phyloP scores from a whole-genome alignment of 257 asterid genomes.

The Sherardia arvensis region DNA sequence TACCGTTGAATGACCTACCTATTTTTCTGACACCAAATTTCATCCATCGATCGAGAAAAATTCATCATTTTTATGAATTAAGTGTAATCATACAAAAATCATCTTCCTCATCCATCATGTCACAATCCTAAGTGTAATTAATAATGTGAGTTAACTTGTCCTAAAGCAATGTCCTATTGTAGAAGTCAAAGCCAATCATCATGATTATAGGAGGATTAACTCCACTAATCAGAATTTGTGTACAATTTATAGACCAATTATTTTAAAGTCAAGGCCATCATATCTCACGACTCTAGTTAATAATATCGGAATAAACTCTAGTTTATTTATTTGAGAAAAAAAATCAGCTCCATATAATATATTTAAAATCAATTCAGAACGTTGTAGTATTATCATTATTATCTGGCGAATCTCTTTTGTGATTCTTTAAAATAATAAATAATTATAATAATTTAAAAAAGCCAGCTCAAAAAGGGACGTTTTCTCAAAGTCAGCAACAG shows the following conservation, averaged over 20 bases:
- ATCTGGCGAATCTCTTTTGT: conserved; percentile 1
- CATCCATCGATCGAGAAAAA: too few species aligned
- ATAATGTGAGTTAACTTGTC: too few species aligned
- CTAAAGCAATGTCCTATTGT: too few species aligned
- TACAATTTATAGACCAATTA: not conserved
- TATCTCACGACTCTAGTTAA: not conserved
- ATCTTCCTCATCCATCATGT: too few species aligned
- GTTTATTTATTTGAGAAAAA: too few species aligned
- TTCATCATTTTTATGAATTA: too few species aligned
- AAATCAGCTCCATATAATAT: too few species aligned
- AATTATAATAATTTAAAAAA: not conserved
- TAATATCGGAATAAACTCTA: not conserved
- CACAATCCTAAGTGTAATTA: too few species aligned
- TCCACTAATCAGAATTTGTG: not conserved
- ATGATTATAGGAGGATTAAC: not conserved
- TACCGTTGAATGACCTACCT: too few species aligned
- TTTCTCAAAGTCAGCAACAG: conserved; percentile 8
- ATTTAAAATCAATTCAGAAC: too few species aligned
- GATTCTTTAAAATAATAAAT: not conserved
- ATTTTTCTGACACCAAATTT: too few species aligned
- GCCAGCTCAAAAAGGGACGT: not conserved
- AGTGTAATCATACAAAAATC: too few species aligned
- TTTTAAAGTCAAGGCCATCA: not conserved
- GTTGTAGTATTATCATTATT: not conserved
- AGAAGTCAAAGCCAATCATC: not conserved